Evolutionary conservation across 108 stramenopile species (phyloP), one percentile per base, ranked within the genome.

Genomic region (Nitzschia sp.): DNA sequence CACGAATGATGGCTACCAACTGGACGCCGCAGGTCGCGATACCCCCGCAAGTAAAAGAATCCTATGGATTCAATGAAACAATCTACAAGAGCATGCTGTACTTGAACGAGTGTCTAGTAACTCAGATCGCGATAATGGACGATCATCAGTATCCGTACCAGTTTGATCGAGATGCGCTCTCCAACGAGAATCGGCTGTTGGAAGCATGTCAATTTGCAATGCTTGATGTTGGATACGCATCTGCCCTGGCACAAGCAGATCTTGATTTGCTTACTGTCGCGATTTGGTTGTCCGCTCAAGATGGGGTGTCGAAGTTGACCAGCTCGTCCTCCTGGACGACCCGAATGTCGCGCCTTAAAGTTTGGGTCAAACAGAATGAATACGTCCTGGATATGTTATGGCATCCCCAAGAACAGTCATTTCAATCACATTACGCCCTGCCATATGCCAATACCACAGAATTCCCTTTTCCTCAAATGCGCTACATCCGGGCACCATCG

Each of bases 171-270:
- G 49, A 51, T 19, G 49, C 49, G 49, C 11, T 19, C 21, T 19
- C 4, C 4, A 9, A 51, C n/a, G 49, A 51, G n/a, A 51, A 51
- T 51, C 49, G 8, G 21, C 21, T 51, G 49, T 23, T 51, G 21
- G 15, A 25, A 24, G 42, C 36, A 45, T 46, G 62, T 67, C 75
- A 64, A 19, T 85, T 85, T 58, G 70, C 69, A 21, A 81, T 85
- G 80, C 45, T 85, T 23, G 83, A 85, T 54, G 78, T 85, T 29
- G 83, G 83, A 4, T 77, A 79, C 47, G 66, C 76, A 1, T 63
- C 83, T 19, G 83, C 78, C n/a, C 33, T 85, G 32, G 28, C 78
- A 23, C 78, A 74, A 70, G 42, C 83, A 2, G 78, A 85, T 45
- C 18, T 24, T 15, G 80, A 82, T 49, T 34, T 51, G 5, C 49